phyloP scores from a whole-genome alignment of 345 rosid genomes.

The Sisymbrium irio region DNA sequence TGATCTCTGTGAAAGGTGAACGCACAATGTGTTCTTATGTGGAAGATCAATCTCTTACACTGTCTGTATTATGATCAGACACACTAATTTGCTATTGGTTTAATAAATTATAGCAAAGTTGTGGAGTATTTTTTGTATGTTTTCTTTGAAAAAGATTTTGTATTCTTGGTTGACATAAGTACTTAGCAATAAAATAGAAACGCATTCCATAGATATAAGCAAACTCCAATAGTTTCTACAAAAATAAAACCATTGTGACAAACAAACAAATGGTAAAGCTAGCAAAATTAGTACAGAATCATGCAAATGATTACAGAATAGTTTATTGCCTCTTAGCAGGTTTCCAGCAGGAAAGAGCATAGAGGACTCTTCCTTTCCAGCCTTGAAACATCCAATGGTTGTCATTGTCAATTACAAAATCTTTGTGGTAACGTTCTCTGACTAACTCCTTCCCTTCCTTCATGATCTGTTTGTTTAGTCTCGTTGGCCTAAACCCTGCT shows the following conservation, averaged over 20 bases:
- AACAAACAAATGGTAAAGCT: background rate
- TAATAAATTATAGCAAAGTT: background rate
- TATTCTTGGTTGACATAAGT: background rate
- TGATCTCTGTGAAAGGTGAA: background rate
- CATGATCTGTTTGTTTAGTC: constrained; percentile 48
- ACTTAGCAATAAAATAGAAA: constrained; percentile 10
- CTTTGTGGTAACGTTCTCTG: constrained; percentile 49
- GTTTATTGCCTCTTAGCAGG: constrained; percentile 37
- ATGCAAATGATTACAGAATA: background rate
- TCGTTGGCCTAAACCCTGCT: constrained; percentile 62
- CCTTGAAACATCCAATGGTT: constrained; percentile 78
- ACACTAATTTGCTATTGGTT: background rate
- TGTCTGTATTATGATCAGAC: background rate
- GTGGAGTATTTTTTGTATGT: background rate
- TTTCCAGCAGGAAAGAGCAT: constrained; percentile 72
- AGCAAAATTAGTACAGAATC: background rate
- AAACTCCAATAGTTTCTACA: constrained; percentile 12
- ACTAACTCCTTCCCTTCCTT: constrained; percentile 43
- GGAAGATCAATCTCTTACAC: background rate
- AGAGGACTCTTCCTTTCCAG: constrained; percentile 79
- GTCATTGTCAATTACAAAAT: constrained; percentile 62
- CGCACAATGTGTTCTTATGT: background rate
- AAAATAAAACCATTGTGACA: background rate
- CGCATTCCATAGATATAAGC: background rate
- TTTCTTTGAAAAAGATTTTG: background rate